These are phyloP conservation scores for Hypoxylon sp. DNA, from an alignment of 2,329 filamentous ascomycete genomes.

Conservation along the genomic window DNA sequence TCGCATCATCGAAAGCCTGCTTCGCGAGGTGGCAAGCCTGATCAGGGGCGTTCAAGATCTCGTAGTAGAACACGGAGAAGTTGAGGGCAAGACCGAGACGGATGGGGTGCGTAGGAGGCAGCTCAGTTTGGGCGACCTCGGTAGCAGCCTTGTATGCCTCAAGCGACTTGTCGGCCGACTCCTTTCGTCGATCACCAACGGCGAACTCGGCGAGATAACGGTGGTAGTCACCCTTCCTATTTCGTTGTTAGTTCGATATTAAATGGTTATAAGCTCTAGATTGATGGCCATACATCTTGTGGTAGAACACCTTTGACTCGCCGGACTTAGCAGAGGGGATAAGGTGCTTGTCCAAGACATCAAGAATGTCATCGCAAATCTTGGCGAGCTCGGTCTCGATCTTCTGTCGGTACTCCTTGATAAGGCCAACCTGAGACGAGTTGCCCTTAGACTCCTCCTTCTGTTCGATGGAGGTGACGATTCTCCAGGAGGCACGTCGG, in stretches of 20 bases:
- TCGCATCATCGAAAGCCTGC: constrained; percentile 96
- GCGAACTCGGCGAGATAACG: constrained; percentile 98
- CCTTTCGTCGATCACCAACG: constrained; percentile 94
- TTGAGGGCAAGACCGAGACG: constrained; percentile 92
- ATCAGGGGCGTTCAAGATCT: constrained; percentile 98
- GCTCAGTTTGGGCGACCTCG: constrained; percentile 89
- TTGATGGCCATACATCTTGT: constrained; percentile 86
- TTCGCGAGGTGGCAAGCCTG: constrained; percentile 98
- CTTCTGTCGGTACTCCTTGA: constrained; percentile 99
- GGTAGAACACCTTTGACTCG: constrained; percentile 99
- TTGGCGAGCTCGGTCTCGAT: constrained; percentile 97
- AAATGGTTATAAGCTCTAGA: constrained; percentile 19
- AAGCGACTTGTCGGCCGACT: constrained; percentile 91
- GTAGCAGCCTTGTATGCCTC: constrained; percentile 97
- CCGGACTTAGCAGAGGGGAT: constrained; percentile 94
- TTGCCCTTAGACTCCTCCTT: constrained; percentile 99
- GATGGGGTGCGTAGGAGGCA: constrained; percentile 93
- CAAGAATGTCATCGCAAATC: constrained; percentile 97
- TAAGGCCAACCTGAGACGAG: constrained; percentile 87
- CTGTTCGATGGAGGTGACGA: constrained; percentile 98
- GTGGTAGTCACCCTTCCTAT: constrained; percentile 99
- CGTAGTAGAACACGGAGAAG: constrained; percentile 99
- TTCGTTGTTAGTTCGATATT: constrained; percentile 46
- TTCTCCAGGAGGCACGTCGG: constrained; percentile 97
- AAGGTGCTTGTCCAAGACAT: constrained; percentile 92